Base-by-base conservation (phyloP, 2,329 filamentous ascomycete genomes). In the Cylindrodendrum hubeiense region DNA sequence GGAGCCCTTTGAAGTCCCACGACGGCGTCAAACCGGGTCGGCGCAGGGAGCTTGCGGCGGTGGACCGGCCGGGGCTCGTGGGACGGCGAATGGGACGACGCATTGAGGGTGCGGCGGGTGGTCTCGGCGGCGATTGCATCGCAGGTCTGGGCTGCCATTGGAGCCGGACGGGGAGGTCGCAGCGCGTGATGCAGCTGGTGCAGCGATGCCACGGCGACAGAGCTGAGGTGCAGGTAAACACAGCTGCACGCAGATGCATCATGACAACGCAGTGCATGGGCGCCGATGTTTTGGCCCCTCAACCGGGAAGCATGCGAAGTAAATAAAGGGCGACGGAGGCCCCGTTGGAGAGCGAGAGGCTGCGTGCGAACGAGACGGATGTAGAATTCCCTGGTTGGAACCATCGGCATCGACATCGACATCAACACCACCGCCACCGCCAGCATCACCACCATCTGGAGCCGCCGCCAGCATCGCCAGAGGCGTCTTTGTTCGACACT, bases 181-280 rank as follows among this genome's bases (percentile, higher is more conserved):
- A 39, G 28, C 58, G 66, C 59, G 67, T 72, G 65, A 64, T 72
- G 71, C 65, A 65, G 65, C 57, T 53, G 46, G 46, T 65, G 71
- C 71, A 65, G 69, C 62, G 71, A 73, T 74, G 69, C 72, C 66
- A 69, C 71, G 65, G 72, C 69, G 71, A 74, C 71, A 73, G 64
- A 71, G 51, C 47, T 67, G 60, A 60, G 67, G 55, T 71, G 68
- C 71, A 71, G 67, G 71, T 74, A 74, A 74, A 74, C 72, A 74
- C 54, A 61, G 56, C 46, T 63, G 60, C 33, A 61, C 60, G 69
- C 60, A 53, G 60, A 60, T 66, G 61, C 65, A 66, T 74, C 70
- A 72, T 71, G 68, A 64, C 63, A 71, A 67, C 59, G 65, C 47
- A 60, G 54, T 56, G 30, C 66, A 68, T 46, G 57, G 61, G 53